Base-by-base conservation (phyloP, 352 stramenopile genomes). In the Globisporangium cystogenes region DNA sequence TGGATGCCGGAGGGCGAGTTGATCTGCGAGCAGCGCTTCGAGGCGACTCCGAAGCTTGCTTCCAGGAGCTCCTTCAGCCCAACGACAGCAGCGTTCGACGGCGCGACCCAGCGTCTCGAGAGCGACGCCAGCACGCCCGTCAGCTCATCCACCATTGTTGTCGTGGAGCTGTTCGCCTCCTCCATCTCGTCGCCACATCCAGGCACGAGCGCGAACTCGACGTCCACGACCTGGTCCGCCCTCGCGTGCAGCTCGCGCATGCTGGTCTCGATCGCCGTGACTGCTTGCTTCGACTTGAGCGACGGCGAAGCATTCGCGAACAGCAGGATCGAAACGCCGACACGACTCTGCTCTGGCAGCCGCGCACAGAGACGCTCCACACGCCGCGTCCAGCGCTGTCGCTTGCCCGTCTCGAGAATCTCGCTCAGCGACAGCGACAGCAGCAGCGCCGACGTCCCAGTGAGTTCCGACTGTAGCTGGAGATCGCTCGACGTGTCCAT, bases 371-470 rank as follows among this genome's bases (percentile, higher is more conserved):
- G 12, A 0, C 51, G 49, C 47, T 50, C 56, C 27, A 90, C 33
- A n/a, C 65, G 69, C 20, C 73, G 60, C 42, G 86, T 64, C 74
- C 65, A 87, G 20, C 29, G 57, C 43, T 60, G 58, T 36, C 71
- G 60, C 27, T 64, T 78, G 7, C 31, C 40, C 20, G 23, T 23
- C 51, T 74, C 49, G 48, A 72, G 55, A 10, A 86, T 44, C 44
- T 70, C 56, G 29, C 53, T 75, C 46, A 91, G 43, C 50, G 82
- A 71, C 39, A 90, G 58, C 8, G 81, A 74, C 1, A 91, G 56
- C 5, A 91, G 36, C 11, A 91, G 61, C 15, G 69, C 68, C 7
- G 74, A 85, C 3, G 69, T 72, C 20, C 70, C 76, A 40, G 64
- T 41, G 16, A 91, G 55, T 23, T 49, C 47, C 31, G 55, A 52